phyloP scores from a whole-genome alignment of 495 filamentous ascomycete genomes.

The Aspergillus egyptiacus region DNA sequence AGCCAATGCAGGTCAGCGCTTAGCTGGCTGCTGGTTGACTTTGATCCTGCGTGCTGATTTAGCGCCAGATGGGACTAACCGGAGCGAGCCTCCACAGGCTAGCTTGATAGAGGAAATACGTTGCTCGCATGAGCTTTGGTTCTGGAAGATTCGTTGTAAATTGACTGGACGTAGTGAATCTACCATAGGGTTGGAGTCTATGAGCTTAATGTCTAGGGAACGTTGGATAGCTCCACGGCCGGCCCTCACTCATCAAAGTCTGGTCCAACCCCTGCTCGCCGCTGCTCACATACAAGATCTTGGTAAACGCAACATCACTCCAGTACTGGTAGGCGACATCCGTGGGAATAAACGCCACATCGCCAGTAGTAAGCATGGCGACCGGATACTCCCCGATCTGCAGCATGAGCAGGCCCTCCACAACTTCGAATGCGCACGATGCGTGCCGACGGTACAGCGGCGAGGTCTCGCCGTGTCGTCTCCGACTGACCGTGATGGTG shows the following conservation, averaged over 20 bases:
- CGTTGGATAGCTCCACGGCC: conserved; percentile 20
- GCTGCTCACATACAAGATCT: conserved; percentile 34
- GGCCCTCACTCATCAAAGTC: conserved; percentile 20
- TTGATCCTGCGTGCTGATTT: too few relatives aligned
- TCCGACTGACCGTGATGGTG: conserved; percentile 28
- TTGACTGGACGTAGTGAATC: too few relatives aligned
- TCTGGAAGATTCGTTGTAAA: too few relatives aligned
- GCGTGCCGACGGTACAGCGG: too few relatives aligned
- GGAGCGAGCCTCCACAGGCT: too few relatives aligned
- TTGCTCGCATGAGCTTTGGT: too few relatives aligned
- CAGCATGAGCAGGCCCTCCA: conserved; percentile 34
- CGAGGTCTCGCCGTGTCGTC: neutral
- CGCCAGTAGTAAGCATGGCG: conserved; percentile 25
- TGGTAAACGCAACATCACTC: conserved; percentile 29
- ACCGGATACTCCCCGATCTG: conserved; percentile 29
- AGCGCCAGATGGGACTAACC: too few relatives aligned
- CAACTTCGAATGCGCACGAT: conserved; percentile 35
- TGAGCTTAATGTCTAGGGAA: too few relatives aligned
- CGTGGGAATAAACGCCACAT: conserved; percentile 36
- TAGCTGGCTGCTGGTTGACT: too few relatives aligned
- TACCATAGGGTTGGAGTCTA: too few relatives aligned
- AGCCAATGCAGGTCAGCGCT: too few relatives aligned
- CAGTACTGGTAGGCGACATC: conserved; percentile 28
- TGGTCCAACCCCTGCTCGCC: conserved; percentile 31
- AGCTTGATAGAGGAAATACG: too few relatives aligned